Conservation (phyloP, 371 early-diverging fungal genomes). For the Capillidium rhysosporum region DNA sequence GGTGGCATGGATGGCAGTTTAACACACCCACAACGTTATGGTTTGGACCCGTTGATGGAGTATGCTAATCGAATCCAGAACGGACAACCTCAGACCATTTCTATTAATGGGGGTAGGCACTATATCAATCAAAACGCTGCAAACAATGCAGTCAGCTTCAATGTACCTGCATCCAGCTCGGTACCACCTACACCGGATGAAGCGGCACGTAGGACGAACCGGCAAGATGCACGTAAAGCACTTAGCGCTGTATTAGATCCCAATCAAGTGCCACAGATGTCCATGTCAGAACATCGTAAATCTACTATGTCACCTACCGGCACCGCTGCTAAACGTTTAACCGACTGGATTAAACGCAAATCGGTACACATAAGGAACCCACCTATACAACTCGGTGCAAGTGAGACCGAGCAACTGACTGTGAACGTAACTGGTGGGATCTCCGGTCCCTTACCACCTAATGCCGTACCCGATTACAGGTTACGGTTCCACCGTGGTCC, state of each 20-base stretch:
- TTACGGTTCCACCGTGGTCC: constrained; percentile 59
- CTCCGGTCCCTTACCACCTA: not conserved
- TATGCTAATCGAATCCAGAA: not conserved
- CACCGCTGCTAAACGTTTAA: constrained; percentile 1
- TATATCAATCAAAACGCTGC: not conserved
- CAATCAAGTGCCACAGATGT: not conserved
- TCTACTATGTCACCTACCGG: not conserved
- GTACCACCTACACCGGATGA: not conserved
- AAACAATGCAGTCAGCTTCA: not conserved
- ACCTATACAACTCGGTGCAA: not conserved
- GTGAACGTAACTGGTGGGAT: not conserved
- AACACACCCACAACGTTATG: not conserved
- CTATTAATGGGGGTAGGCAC: not conserved
- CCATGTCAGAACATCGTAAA: not conserved
- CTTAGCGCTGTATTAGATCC: constrained; percentile 4
- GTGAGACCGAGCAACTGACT: no score
- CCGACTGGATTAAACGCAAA: constrained; percentile 3
- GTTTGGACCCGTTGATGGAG: not conserved
- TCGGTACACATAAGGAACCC: not conserved
- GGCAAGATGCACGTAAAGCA: constrained; percentile 3
- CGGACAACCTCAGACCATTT: not conserved
- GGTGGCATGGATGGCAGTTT: not conserved
- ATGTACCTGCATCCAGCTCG: not conserved
- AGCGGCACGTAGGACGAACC: not conserved
- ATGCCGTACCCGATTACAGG: constrained; percentile 18